Evolutionary conservation across 306 rosid species (phyloP).

Genomic region (Leucaena leucocephala): DNA sequence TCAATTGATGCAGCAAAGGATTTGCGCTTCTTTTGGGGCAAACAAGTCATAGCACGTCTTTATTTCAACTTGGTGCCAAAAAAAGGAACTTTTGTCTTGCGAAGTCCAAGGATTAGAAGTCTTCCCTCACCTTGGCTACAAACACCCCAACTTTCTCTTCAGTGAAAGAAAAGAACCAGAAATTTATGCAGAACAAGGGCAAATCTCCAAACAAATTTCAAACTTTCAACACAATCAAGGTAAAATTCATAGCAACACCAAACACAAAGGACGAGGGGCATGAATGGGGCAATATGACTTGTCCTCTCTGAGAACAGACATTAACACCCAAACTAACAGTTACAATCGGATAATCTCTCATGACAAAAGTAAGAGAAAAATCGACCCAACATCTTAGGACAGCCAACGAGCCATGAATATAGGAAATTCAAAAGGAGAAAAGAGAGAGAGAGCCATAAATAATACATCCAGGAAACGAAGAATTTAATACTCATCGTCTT

Average conservation of each 20-base stretch:
- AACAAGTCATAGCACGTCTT: not conserved
- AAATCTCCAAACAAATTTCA: slow-evolving; percentile 21
- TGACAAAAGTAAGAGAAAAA: not conserved
- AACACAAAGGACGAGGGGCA: not conserved
- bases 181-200: not conserved
- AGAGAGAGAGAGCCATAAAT: not conserved
- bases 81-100: not conserved
- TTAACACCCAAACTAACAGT: not conserved
- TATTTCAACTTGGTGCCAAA: not conserved
- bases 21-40: not conserved
- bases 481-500: slow-evolving; percentile 44
- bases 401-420: not conserved
- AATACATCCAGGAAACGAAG: not conserved
- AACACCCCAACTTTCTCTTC: slow-evolving; percentile 16
- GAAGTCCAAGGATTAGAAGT: not conserved
- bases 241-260: not conserved
- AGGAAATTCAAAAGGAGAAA: not conserved
- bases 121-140: not conserved
- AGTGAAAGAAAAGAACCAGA: slow-evolving; percentile 2
- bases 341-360: not conserved
- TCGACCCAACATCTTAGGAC: not conserved
- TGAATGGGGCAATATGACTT: not conserved
- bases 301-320: not conserved
- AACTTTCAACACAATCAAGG: slow-evolving; percentile 13
- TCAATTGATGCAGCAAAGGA: not conserved